Evolutionary conservation across 179 eudicot species (phyloP).

Genomic region (Gypsophila paniculata): DNA sequence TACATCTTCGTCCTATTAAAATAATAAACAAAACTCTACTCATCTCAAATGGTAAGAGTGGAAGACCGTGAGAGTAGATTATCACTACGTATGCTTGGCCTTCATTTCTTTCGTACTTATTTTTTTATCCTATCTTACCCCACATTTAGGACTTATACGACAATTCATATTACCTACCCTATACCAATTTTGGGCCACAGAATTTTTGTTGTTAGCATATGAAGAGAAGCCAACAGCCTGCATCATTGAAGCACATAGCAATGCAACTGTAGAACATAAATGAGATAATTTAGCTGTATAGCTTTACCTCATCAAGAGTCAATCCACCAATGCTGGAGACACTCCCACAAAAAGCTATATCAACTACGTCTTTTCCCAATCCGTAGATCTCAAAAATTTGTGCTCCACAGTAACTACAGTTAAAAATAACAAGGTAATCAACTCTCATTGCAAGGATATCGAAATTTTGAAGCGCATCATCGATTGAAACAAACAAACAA

Average conservation of each 20-base stretch:
- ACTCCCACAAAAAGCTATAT: slow-evolving; percentile 88
- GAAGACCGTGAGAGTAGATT: too few species aligned
- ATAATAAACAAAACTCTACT: neutral
- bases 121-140: slow-evolving; percentile 2
- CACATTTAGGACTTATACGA: neutral
- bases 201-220: neutral
- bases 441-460: neutral
- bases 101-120: neutral
- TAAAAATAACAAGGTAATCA: slow-evolving; percentile 15
- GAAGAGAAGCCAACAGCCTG: slow-evolving; percentile 1
- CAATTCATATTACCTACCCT: neutral
- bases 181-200: neutral
- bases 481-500: slow-evolving; percentile 11
- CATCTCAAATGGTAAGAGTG: neutral
- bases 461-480: slow-evolving; percentile 5
- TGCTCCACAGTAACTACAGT: slow-evolving; percentile 90
- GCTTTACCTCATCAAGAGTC: slow-evolving; percentile 89
- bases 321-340: slow-evolving; percentile 84
- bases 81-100: neutral
- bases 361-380: slow-evolving; percentile 81
- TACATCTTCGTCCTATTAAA: slow-evolving; percentile 1
- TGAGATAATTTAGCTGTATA: neutral
- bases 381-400: slow-evolving; percentile 99
- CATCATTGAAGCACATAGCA: slow-evolving; percentile 6
- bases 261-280: neutral